Conservation (phyloP, 495 filamentous ascomycete species). For the Talaromyces ruber region DNA sequence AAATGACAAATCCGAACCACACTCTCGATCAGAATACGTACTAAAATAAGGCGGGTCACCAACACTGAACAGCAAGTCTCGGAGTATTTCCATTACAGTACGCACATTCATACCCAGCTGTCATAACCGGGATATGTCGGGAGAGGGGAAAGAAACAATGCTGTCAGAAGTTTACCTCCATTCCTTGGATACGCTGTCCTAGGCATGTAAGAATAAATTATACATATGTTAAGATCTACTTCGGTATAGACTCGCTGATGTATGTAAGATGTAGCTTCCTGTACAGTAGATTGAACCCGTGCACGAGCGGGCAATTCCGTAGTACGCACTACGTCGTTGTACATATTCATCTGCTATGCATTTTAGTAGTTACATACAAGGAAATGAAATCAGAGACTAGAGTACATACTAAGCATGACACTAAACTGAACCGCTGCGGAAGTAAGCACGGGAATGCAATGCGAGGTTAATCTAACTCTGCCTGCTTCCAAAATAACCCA, state of each 20-base stretch:
- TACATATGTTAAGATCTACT: not conserved
- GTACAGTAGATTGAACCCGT: not conserved
- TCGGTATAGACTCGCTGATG: not conserved
- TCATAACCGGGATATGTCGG: not conserved
- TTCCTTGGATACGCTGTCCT: not conserved
- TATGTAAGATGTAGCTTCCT: not conserved
- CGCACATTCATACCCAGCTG: not conserved
- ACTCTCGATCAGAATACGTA: not conserved
- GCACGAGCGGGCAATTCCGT: not conserved
- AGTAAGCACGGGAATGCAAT: slow-evolving; percentile 10
- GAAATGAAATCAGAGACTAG: not conserved
- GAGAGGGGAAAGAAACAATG: not conserved
- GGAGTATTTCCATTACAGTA: not conserved
- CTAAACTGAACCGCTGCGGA: not conserved
- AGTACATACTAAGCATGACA: not conserved
- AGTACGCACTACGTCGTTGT: not conserved
- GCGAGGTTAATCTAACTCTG: slow-evolving; percentile 9
- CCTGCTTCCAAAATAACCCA: not conserved
- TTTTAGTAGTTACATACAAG: not conserved
- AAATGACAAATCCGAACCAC: not conserved
- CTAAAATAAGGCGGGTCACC: not conserved
- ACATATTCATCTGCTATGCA: not conserved
- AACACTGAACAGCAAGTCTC: not conserved
- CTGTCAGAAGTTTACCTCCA: not conserved
- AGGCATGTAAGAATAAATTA: not conserved